Evolutionary conservation across 108 stramenopile genomes (phyloP).

Genomic region (Cyclotella atomus): DNA sequence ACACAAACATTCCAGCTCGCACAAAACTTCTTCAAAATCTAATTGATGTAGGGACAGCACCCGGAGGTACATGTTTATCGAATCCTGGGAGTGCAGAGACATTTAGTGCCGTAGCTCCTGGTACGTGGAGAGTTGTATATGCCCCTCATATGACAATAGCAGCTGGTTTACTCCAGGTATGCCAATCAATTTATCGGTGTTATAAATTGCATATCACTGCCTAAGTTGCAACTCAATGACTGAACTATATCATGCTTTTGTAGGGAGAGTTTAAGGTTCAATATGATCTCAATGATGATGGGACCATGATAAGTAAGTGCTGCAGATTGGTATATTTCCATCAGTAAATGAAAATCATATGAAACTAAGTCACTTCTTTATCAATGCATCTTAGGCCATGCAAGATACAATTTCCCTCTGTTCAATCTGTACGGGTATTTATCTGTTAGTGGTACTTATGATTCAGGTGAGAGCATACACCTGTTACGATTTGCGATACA

Average conservation of each 20-base stretch:
- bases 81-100: slow-evolving; percentile 59
- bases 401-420: slow-evolving; percentile 59
- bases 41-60: background rate
- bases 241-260: background rate
- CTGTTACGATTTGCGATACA: background rate
- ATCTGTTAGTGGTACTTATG: slow-evolving; percentile 77
- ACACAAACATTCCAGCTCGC: slow-evolving; percentile 36
- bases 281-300: slow-evolving; percentile 59
- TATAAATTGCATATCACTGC: background rate
- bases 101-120: slow-evolving; percentile 57
- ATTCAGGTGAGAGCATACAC: slow-evolving; percentile 34
- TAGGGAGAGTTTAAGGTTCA: slow-evolving; percentile 44
- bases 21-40: slow-evolving; percentile 50
- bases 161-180: slow-evolving; percentile 16
- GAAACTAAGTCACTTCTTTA: background rate
- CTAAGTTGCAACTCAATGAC: background rate
- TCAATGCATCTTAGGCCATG: slow-evolving; percentile 43
- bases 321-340: too few relatives aligned
- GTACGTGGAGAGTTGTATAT: slow-evolving; percentile 66
- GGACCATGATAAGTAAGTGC: slow-evolving; percentile 53
- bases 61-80: slow-evolving; percentile 1
- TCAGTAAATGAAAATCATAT: background rate
- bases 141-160: slow-evolving; percentile 80
- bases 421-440: slow-evolving; percentile 48
- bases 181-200: background rate